Conservation (phyloP, 805 yeast genomes). For the Barnettozyma populi region DNA sequence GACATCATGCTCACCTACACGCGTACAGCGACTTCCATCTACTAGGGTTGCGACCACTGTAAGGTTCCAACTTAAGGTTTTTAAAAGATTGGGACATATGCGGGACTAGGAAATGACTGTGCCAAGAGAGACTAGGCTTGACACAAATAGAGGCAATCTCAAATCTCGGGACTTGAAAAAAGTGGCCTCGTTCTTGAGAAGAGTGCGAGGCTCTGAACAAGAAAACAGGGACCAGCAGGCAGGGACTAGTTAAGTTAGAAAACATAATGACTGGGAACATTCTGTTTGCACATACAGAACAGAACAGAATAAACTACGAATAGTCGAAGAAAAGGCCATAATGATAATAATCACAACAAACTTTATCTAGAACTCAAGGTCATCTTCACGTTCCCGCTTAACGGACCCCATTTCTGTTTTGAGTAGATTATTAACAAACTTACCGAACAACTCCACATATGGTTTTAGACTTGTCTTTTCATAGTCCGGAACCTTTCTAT, state of each 20-base stretch:
- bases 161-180: no score
- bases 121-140: no score
- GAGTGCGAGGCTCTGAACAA: no score
- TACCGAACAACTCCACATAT: conserved; percentile 59
- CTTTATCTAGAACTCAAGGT: conserved; percentile 12
- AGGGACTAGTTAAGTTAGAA: no score
- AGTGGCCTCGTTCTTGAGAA: background rate
- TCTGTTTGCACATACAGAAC: no score
- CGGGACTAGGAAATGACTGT: background rate
- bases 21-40: background rate
- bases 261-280: no score
- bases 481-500: conserved; percentile 34
- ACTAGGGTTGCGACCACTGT: background rate
- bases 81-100: background rate
- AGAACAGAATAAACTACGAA: no score
- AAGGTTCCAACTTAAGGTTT: no score
- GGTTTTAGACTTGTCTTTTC: conserved; percentile 68
- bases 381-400: conserved; percentile 37
- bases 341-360: no score
- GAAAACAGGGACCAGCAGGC: no score
- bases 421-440: conserved; percentile 52
- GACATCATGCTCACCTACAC: background rate
- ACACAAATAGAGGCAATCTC: no score
- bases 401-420: conserved; percentile 42
- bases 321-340: no score